Conservation (phyloP, 441 rosid genomes). For the Viola pubescens region DNA sequence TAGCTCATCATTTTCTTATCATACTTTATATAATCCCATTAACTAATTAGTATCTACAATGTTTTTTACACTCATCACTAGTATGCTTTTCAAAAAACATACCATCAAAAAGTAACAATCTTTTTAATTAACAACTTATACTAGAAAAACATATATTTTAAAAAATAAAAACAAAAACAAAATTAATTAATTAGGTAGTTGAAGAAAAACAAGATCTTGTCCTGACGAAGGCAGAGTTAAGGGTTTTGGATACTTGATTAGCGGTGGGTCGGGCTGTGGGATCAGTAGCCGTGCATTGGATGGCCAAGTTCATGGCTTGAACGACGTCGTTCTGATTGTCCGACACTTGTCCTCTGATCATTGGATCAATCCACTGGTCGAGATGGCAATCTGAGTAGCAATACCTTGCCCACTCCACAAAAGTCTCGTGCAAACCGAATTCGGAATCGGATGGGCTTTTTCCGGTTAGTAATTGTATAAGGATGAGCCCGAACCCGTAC, state of each 20-base stretch:
- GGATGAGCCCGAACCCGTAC: conserved; percentile 57
- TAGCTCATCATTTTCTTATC: too few relatives aligned
- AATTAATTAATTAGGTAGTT: conserved; percentile 21
- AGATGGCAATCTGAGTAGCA: conserved; percentile 67
- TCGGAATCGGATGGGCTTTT: conserved; percentile 49
- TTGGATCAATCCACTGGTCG: conserved; percentile 59
- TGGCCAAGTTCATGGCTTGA: conserved; percentile 58
- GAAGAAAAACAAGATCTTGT: conserved; percentile 35
- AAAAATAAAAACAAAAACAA: conserved; percentile 8
- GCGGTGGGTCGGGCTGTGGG: conserved; percentile 61
- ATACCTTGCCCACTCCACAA: conserved; percentile 65
- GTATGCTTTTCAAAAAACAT: conserved; percentile 31
- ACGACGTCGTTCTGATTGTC: conserved; percentile 35
- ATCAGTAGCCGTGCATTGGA: conserved; percentile 57
- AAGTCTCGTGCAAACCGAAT: conserved; percentile 37
- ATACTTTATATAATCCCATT: conserved; percentile 25
- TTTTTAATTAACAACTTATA: conserved; percentile 19
- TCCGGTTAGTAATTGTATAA: conserved; percentile 60
- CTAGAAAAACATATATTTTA: background rate
- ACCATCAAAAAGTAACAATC: conserved; percentile 30
- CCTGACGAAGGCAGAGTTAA: conserved; percentile 31
- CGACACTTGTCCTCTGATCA: conserved; percentile 27
- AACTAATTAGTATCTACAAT: conserved; percentile 32
- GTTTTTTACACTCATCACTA: conserved; percentile 39
- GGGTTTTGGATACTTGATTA: conserved; percentile 35